These are phyloP conservation scores for Lumnitzera littorea DNA, from an alignment of 345 rosid genomes.

Conservation along the genomic window DNA sequence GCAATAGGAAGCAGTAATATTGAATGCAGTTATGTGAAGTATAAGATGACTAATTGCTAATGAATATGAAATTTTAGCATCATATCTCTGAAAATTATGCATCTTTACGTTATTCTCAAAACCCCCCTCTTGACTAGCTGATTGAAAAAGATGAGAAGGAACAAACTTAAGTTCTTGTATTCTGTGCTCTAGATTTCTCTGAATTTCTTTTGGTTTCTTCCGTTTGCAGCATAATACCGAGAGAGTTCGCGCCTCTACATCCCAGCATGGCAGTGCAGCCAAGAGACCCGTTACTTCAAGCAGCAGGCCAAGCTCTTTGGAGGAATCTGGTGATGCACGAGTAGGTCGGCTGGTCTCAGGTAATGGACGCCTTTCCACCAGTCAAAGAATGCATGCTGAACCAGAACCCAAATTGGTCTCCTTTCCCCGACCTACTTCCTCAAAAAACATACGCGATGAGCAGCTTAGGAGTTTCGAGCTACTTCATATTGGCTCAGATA, in stretches of 20 bases:
- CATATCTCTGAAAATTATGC: no score
- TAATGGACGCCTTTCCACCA: slow-evolving; percentile 51
- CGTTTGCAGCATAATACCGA: slow-evolving; percentile 34
- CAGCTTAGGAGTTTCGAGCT: slow-evolving; percentile 15
- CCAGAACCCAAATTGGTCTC: slow-evolving; percentile 5
- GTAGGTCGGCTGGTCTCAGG: slow-evolving; percentile 50
- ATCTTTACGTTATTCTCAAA: no score
- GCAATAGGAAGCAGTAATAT: no score
- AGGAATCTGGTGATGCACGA: slow-evolving; percentile 55
- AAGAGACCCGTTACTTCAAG: slow-evolving; percentile 55
- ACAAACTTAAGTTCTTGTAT: no score
- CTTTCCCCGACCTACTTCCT: slow-evolving; percentile 11
- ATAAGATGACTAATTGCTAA: no score
- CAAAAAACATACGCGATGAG: slow-evolving; percentile 7
- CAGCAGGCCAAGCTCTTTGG: slow-evolving; percentile 67
- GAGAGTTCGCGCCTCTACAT: slow-evolving; percentile 28
- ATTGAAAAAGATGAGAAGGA: no score
- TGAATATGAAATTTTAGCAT: no score
- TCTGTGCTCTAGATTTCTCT: no score
- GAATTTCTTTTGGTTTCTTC: no score
- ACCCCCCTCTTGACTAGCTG: no score
- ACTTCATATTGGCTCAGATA: slow-evolving; percentile 9
- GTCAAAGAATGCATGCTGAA: slow-evolving; percentile 47
- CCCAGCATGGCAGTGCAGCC: slow-evolving; percentile 58
- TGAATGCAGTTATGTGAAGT: no score